Base-by-base conservation (phyloP, 768 basidiomycete species). In the Tylopilus cervinicoccineus region DNA sequence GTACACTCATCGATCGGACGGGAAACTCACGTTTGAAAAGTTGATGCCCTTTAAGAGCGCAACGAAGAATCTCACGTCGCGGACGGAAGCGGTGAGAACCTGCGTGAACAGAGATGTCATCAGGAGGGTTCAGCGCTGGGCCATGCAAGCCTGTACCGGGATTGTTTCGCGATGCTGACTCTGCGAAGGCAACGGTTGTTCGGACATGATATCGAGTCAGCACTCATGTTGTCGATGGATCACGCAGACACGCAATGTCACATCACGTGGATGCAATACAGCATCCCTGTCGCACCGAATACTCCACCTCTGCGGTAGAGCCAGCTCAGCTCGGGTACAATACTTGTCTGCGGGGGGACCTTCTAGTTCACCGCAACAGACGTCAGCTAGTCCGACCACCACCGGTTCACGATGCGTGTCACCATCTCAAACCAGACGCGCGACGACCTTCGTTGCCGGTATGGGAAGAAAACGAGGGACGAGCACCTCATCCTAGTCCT, bases 11-110 rank as follows among this genome's bases (percentile, higher is more conserved):
- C 37, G 8, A 45, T 31, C 29, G 33, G 38, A 43, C 41, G 26
- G 24, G 20, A 43, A 32, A 64, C 84, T 70, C 66, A 93, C 93
- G 59, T 85, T 85, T 28, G 75, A 72, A 64, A 96, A 87, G 58
- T 80, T 86, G 43, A 96, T 83, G 8, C 91, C 89, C 52, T 88
- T 81, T 22, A 97, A 72, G 17, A 96, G 73, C 16, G 83, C 73
- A 9, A 85, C 74, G 46, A 96, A 82, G 58, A 88, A 86, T 44
- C 90, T 79, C 40, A 96, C 82, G 69, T 95, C 93, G 55, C 85
- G 79, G 1, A 86, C 76, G 34, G 85, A 86, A 6, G 85, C 83
- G 45, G 75, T 77, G 36, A 91, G 70, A n/a, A 89, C 77, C 74
- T 78, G 34, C 17, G 38, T 43, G 7, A 10, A 41, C 17, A 17